These are phyloP conservation scores for Immersiporthe knoxdaviesiana DNA, from an alignment of 2,329 filamentous ascomycete species.

Conservation along the genomic window DNA sequence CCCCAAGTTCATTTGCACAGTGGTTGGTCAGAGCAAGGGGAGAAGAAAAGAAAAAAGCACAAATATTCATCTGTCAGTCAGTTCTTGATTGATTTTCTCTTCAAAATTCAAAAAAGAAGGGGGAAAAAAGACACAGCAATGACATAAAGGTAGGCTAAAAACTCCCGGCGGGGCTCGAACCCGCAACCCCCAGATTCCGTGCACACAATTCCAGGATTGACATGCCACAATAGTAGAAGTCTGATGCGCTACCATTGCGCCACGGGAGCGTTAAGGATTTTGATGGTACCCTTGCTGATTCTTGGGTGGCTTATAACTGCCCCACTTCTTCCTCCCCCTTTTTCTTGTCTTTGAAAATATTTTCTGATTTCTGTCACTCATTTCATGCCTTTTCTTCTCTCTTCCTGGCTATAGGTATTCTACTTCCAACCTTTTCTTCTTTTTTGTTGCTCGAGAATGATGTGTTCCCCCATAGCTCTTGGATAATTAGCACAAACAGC, in stretches of 20 bases:
- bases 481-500: too few relatives aligned
- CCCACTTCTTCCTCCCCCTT: too few relatives aligned
- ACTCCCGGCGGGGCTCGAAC: slow-evolving; percentile 17
- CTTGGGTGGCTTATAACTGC: not conserved
- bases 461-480: too few relatives aligned
- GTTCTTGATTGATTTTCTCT: too few relatives aligned
- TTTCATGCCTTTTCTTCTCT: too few relatives aligned
- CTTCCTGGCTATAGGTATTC: too few relatives aligned
- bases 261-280: slow-evolving; percentile 3
- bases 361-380: too few relatives aligned
- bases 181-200: slow-evolving; percentile 12
- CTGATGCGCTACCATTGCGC: slow-evolving; percentile 17
- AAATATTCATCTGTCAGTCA: not conserved
- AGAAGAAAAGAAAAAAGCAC: not conserved
- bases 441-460: too few relatives aligned
- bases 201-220: not conserved
- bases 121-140: too few relatives aligned
- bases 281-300: not conserved
- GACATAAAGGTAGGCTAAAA: not conserved
- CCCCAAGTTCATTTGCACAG: too few relatives aligned
- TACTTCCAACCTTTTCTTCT: too few relatives aligned
- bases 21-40: too few relatives aligned
- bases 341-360: not conserved
- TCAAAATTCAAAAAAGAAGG: not conserved
- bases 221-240: slow-evolving; percentile 2